Base-by-base conservation (phyloP, 108 stramenopile genomes). In the Licmophora abbreviata region DNA sequence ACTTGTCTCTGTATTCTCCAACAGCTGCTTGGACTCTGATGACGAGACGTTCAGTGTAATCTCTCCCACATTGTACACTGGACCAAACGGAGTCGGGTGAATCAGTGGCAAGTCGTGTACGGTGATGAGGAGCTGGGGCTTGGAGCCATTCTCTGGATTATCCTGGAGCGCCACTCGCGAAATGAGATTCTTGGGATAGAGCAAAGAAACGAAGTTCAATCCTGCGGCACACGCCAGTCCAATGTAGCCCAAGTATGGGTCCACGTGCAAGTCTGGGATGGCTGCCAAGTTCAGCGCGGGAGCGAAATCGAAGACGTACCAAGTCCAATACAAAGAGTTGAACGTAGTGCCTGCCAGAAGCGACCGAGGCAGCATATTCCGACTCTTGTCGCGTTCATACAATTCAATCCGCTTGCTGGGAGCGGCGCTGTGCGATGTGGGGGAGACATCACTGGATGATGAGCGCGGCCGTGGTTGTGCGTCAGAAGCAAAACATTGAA, bases 301-400 rank as follows among this genome's bases (percentile, higher is more conserved):
- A 14, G 57, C 59, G 42, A 76, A 76, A 32, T 76, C 74, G 25
- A 54, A 15, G 14, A 66, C 64, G 41, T 76, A 76, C 69, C 69
- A 76, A 3, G 48, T 48, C 74, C 74, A 76, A 35, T 76, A 76
- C 10, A 31, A 12, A 0, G 66, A 14, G 41, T 76, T 62, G 44
- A 71, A 58, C 8, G 66, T 61, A n/a, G 69, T 57, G 24, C 71
- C 44, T 26, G 35, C 61, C 14, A 76, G 45, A 22, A 56, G 47
- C 23, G 31, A 36, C 11, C 69, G 65, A 17, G 62, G 69, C 21
- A 50, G 14, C 14, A 29, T n/a, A 31, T 2, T 17, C 7, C 48
- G 48, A 32, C n/a, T 31, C 1, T 14, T 11, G 8, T 14, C 14
- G 30, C 48, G 48, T 31, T 50, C 29, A 8, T 50, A 50, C n/a